These are phyloP conservation scores for Fusarium sp. DNA, from an alignment of 2,329 filamentous ascomycete genomes.

Conservation along the genomic window DNA sequence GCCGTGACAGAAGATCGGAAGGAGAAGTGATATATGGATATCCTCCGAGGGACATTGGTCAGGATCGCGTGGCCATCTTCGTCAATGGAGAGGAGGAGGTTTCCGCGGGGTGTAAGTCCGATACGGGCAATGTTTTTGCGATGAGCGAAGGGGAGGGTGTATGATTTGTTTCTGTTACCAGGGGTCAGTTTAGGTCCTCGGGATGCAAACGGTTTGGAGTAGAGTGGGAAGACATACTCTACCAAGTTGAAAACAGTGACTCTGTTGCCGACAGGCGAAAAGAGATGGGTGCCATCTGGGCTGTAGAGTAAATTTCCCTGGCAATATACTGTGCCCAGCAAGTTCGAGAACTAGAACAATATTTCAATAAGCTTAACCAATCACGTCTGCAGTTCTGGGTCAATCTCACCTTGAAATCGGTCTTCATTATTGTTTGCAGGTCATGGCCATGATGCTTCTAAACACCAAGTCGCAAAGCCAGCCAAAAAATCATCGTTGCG, in stretches of 20 bases:
- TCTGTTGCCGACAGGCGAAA: constrained; percentile 95
- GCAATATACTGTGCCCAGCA: constrained; percentile 97
- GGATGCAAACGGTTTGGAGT: not conserved
- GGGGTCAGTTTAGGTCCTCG: constrained; percentile 51
- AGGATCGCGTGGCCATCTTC: constrained; percentile 94
- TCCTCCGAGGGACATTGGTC: constrained; percentile 87
- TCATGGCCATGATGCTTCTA: constrained; percentile 56
- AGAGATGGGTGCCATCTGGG: constrained; percentile 93
- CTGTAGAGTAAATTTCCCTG: constrained; percentile 98
- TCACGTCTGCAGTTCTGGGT: not conserved
- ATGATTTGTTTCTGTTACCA: constrained; percentile 79
- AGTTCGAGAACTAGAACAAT: constrained; percentile 85
- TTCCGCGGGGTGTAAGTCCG: constrained; percentile 89
- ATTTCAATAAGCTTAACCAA: not conserved
- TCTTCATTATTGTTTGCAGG: constrained; percentile 85
- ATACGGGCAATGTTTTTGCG: constrained; percentile 92
- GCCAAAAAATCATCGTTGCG: constrained; percentile 51
- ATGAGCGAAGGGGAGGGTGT: constrained; percentile 90
- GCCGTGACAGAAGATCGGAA: constrained; percentile 87
- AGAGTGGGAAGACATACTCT: constrained; percentile 71
- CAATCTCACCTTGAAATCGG: constrained; percentile 87
- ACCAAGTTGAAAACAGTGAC: constrained; percentile 97
- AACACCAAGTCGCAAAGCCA: constrained; percentile 44
- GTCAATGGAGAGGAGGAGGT: constrained; percentile 92
- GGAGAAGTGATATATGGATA: constrained; percentile 95